These are phyloP conservation scores for Fusarium sambucinum DNA, from an alignment of 2,329 filamentous ascomycete species.

Conservation along the genomic window DNA sequence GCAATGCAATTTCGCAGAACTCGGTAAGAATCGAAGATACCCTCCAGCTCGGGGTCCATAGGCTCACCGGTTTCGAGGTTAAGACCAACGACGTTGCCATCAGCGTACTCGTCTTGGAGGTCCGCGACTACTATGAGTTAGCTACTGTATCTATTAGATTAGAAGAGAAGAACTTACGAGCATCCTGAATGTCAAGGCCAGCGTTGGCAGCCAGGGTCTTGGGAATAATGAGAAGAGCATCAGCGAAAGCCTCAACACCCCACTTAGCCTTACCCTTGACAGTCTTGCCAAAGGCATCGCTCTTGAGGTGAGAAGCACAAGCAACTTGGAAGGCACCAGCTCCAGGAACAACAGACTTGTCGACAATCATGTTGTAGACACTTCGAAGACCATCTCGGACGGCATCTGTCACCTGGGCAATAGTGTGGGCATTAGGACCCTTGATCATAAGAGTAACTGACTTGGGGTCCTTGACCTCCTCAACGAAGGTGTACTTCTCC, in stretches of 20 bases:
- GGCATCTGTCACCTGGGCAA: slow-evolving; percentile 95
- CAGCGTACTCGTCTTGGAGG: slow-evolving; percentile 85
- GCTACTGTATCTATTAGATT: slow-evolving; percentile 9
- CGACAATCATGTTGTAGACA: slow-evolving; percentile 99
- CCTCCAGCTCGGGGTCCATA: slow-evolving; percentile 94
- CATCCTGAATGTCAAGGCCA: slow-evolving; percentile 96
- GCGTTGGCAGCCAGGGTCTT: slow-evolving; percentile 97
- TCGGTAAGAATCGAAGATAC: slow-evolving; percentile 95
- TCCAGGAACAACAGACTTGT: slow-evolving; percentile 93
- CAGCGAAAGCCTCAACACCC: slow-evolving; percentile 94
- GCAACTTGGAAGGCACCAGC: slow-evolving; percentile 97
- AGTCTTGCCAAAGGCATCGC: slow-evolving; percentile 86
- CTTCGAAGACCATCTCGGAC: slow-evolving; percentile 94
- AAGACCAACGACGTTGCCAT: slow-evolving; percentile 88
- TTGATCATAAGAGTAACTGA: slow-evolving; percentile 98
- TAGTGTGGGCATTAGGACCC: slow-evolving; percentile 96
- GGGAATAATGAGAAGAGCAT: slow-evolving; percentile 93
- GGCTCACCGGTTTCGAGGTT: slow-evolving; percentile 88
- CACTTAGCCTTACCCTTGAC: slow-evolving; percentile 99
- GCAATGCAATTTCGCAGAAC: slow-evolving; percentile 94
- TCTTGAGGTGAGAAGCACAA: slow-evolving; percentile 86
- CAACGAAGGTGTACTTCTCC: slow-evolving; percentile 99
- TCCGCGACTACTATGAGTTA: slow-evolving; percentile 73
- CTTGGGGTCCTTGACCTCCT: slow-evolving; percentile 98
- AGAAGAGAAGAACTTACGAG: slow-evolving; percentile 70